Evolutionary conservation across 2,329 filamentous ascomycete species (phyloP), one percentile per base, ranked within the genome.

Genomic region (Talaromyces amestolkiae): DNA sequence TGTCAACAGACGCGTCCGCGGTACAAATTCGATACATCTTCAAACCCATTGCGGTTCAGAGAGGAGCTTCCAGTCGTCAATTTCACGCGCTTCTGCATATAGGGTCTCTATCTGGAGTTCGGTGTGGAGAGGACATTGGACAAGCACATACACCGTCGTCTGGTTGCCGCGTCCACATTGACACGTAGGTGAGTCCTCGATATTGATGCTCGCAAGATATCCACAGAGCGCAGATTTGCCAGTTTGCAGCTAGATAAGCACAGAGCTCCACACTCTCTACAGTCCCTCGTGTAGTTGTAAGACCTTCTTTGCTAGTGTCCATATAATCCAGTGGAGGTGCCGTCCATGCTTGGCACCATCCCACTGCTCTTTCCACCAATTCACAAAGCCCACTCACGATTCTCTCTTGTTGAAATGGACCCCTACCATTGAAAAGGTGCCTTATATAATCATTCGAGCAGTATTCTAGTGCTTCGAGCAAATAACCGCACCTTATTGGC

Each of bases 351-450:
- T 39, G 0, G 39, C 39, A 11, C 13, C 15, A 0, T 43, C n/a
- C 61, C 61, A 58, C 11, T 63, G 9, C 11, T 37, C n/a, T 43
- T 63, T 63, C 61, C 61, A 63, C 37, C 37, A 27, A 2, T 35
- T 2, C 10, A 17, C 31, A 19, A 37, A 58, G 6, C 24, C 19
- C 7, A 24, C 61, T 3, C 61, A n/a, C n/a, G n/a, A n/a, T n/a
- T n/a, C n/a, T n/a, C n/a, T n/a, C n/a, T n/a, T n/a, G n/a, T n/a
- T n/a, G n/a, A n/a, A n/a, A n/a, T n/a, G n/a, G n/a, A n/a, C n/a
- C n/a, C n/a, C n/a, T n/a, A n/a, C n/a, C n/a, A n/a, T n/a, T n/a
- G n/a, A n/a, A n/a, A n/a, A n/a, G n/a, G n/a, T n/a, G n/a, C n/a
- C n/a, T n/a, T n/a, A n/a, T n/a, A n/a, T n/a, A n/a, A n/a, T n/a